Evolutionary conservation across 2,329 filamentous ascomycete species (phyloP).

Genomic region (Annulohypoxylon truncatum): DNA sequence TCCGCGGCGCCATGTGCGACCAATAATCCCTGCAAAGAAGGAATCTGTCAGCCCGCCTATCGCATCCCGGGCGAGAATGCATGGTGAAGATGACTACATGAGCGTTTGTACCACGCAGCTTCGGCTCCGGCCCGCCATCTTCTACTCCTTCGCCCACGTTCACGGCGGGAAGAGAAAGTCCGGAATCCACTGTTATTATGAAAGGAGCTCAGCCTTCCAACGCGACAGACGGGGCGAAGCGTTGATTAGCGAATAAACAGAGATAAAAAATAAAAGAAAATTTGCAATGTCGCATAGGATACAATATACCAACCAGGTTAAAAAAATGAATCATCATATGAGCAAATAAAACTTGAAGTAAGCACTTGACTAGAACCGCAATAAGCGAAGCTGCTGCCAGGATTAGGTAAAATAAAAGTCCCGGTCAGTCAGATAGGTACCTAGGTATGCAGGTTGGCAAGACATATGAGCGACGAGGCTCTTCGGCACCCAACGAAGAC

Average conservation of each 20-base stretch:
- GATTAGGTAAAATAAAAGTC: slow-evolving; percentile 10
- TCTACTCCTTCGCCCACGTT: slow-evolving; percentile 19
- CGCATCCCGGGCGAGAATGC: slow-evolving; percentile 38
- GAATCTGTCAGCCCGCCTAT: slow-evolving; percentile 37
- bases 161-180: slow-evolving; percentile 21
- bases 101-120: slow-evolving; percentile 27
- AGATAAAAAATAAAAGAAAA: neutral
- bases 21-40: slow-evolving; percentile 42
- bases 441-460: slow-evolving; percentile 18
- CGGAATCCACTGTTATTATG: slow-evolving; percentile 1
- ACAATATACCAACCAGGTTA: slow-evolving; percentile 5
- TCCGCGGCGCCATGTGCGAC: slow-evolving; percentile 41
- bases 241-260: neutral
- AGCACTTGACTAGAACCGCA: slow-evolving; percentile 25
- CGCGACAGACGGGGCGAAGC: neutral
- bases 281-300: slow-evolving; percentile 14
- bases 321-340: slow-evolving; percentile 10
- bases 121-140: slow-evolving; percentile 35
- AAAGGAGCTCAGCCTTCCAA: neutral
- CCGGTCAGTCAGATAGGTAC: slow-evolving; percentile 7
- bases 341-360: slow-evolving; percentile 14
- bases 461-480: slow-evolving; percentile 30
- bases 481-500: slow-evolving; percentile 32
- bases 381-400: slow-evolving; percentile 29
- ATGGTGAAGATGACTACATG: slow-evolving; percentile 34